phyloP scores from a whole-genome alignment of 306 rosid species.

The Ceratonia siliqua region DNA sequence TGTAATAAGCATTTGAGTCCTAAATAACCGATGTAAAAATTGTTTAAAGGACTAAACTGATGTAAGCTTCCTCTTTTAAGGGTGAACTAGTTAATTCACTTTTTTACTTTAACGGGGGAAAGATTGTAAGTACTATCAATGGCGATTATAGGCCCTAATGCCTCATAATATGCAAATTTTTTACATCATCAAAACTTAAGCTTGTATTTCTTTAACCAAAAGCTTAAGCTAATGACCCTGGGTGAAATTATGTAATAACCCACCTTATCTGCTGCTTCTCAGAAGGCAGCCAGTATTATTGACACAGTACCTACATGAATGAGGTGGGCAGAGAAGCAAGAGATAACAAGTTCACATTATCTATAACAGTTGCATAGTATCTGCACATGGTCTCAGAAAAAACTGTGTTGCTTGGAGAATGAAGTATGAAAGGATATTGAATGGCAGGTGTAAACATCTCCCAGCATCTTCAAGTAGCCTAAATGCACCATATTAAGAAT shows the following conservation, averaged over 20 bases:
- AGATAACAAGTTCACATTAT: neutral
- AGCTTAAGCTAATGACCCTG: neutral
- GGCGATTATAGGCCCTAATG: no score
- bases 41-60: no score
- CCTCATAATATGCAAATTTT: neutral
- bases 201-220: neutral
- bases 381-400: neutral
- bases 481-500: neutral
- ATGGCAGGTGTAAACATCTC: neutral
- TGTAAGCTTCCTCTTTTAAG: no score
- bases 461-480: slow-evolving; percentile 4
- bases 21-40: no score
- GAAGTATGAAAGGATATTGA: neutral
- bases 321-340: neutral
- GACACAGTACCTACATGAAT: neutral
- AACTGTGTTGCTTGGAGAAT: neutral
- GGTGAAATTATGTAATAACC: neutral
- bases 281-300: neutral
- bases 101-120: no score
- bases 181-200: neutral
- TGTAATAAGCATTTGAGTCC: no score
- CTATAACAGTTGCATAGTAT: neutral
- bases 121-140: no score
- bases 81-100: no score
- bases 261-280: neutral